Evolutionary conservation across 768 basidiomycete species (phyloP), one percentile per base, ranked within the genome.

Genomic region (Leccinellum luteum): DNA sequence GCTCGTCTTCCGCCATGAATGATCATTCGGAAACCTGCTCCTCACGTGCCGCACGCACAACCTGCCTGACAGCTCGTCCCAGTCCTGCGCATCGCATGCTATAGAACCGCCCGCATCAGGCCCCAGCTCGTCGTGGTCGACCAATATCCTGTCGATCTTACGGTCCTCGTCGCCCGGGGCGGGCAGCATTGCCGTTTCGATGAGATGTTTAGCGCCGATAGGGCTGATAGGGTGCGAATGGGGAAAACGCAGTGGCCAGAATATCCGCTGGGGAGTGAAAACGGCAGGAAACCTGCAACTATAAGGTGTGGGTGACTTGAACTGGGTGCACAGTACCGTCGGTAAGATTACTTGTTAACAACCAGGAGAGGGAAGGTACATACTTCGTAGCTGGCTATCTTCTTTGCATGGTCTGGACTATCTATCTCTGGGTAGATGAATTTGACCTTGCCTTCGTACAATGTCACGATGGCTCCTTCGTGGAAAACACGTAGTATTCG

Each of bases 61-160:
- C 56, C 55, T 71, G 4, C 69, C 69, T 1, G 71, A 65, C 7
- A 71, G 32, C 51, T 73, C 71, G 12, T 71, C 69, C 69, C 69
- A 71, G n/a, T 73, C 69, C 44, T 73, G 63, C n/a, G 62, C 59
- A 31, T 69, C 65, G n/a, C 63, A 61, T 13, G 62, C 55, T 1
- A 66, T 17, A 38, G 35, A 38, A 31, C 56, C 34, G 3, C 63
- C 56, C 3, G 28, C 53, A 13, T 54, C 52, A 0, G 60, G 56
- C 1, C 45, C 48, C 10, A 60, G 17, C 13, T 70, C 69, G 7
- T 68, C 61, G 7, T 69, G 57, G 35, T 72, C 66, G 4, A 70
- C 34, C 17, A 71, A 25, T 6, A 61, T 17, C 45, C 63, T 69
- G 27, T 61, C 44, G 8, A 69, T 56, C n/a, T 66, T 50, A 47